Evolutionary conservation across 2,329 filamentous ascomycete genomes (phyloP).

Genomic region (Colletotrichum sidae): DNA sequence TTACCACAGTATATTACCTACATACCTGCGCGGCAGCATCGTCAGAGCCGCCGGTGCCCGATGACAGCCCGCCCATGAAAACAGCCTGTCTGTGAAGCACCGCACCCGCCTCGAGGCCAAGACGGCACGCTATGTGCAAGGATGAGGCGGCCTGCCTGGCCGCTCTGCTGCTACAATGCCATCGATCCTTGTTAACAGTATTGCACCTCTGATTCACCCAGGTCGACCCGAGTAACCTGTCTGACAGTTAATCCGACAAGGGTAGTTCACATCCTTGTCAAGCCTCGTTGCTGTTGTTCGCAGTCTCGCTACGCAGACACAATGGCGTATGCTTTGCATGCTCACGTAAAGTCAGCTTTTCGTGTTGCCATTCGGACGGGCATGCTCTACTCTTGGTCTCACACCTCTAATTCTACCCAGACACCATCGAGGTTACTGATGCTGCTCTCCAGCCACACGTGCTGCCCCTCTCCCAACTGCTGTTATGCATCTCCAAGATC

Average conservation of each 20-base stretch:
- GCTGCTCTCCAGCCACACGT: constrained; percentile 13
- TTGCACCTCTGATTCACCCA: constrained; percentile 20
- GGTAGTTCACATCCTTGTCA: constrained; percentile 25
- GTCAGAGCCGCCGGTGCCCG: constrained; percentile 14
- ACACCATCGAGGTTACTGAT: background rate
- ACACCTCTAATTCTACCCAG: constrained; percentile 12
- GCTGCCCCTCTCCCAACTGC: constrained; percentile 13
- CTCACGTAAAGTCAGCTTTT: background rate
- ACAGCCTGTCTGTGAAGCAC: constrained; percentile 1
- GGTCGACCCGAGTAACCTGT: constrained; percentile 23
- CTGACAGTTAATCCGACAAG: constrained; percentile 21
- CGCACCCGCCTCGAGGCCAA: constrained; percentile 16
- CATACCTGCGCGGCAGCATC: constrained; percentile 13
- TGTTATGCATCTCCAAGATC: constrained; percentile 28
- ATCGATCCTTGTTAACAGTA: constrained; percentile 5
- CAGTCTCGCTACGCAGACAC: constrained; percentile 20
- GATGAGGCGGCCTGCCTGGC: constrained; percentile 14
- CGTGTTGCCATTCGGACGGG: constrained; percentile 17
- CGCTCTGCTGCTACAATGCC: constrained; percentile 19
- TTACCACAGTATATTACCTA: constrained; percentile 14
- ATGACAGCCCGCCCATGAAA: background rate
- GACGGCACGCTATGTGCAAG: constrained; percentile 23
- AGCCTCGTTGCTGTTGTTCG: constrained; percentile 24
- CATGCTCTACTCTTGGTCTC: constrained; percentile 6
- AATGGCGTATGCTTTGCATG: constrained; percentile 14